Evolutionary conservation across 2,329 filamentous ascomycete genomes (phyloP), one percentile per base, ranked within the genome.

Genomic region (Metarhizium guizhouense): DNA sequence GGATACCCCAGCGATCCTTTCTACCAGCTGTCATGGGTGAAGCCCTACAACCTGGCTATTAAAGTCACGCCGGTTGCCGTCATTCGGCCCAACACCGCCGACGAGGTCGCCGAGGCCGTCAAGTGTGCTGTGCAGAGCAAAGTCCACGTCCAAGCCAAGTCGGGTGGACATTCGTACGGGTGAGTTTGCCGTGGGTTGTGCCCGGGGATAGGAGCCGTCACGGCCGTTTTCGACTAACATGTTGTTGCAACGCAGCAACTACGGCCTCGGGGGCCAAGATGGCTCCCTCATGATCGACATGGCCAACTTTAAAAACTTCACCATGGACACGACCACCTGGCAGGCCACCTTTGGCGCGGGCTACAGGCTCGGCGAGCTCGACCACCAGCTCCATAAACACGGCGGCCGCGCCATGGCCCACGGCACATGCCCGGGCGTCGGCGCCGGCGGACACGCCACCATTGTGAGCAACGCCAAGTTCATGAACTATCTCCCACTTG

Each of bases 121-220:
- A 76, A 78, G 52, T 86, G 83, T 63, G 84, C 83, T 5, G 71
- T 65, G 2, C 58, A 74, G 29, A 70, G 72, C 56, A 69, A 70
- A 6, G 67, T 80, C 53, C 78, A 80, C 59, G 81, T 86, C 0
- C 82, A 86, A 63, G 78, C 84, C 25, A 80, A 76, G 59, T 83
- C 81, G 2, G 84, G 84, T 4, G 84, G 84, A 0, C 84, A 87
- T 62, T 86, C 82, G 0, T 87, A 84, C 59, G 83, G 73, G 78
- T 80, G 65, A 61, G 75, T 58, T n/a, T 4, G 0, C 7, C 0
- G 8, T 8, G 32, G 2, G 16, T 13, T 6, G 16, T 4, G 6
- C 8, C 7, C 10, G 10, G 47, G 45, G 60, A 2, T 58, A 2
- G 1, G 3, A 20, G n/a, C 32, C 25, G 53, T 20, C 16, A 7